Conservation (phyloP, 371 early-diverging fungal genomes). For the Mortierella sp. region DNA sequence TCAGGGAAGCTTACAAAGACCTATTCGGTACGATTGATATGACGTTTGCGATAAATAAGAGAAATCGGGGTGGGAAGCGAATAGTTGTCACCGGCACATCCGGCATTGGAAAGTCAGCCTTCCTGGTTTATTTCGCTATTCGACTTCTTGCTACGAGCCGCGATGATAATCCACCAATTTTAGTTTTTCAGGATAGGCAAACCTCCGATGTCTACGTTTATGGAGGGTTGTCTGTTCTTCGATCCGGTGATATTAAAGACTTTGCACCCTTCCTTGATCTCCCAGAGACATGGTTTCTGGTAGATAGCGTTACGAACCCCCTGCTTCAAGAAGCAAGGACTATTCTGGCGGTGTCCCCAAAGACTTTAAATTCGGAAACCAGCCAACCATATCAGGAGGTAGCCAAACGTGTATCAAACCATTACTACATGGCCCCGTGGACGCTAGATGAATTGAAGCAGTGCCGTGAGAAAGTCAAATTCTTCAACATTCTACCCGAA, state of each 20-base stretch:
- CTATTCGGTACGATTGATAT: conserved; percentile 7
- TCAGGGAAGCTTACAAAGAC: conserved; percentile 24
- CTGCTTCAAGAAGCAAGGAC: conserved; percentile 25
- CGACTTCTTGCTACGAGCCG: conserved; percentile 25
- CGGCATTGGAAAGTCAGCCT: conserved; percentile 20
- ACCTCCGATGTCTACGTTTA: conserved; percentile 9
- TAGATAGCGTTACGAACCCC: conserved; percentile 15
- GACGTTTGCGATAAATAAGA: not conserved
- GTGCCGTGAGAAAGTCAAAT: conserved; percentile 11
- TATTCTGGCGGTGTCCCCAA: conserved; percentile 5
- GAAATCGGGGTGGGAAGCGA: conserved; percentile 2
- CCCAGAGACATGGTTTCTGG: conserved; percentile 29
- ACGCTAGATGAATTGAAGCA: conserved; percentile 28
- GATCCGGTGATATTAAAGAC: conserved; percentile 18
- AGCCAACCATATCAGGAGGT: conserved; percentile 2
- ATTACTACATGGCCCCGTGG: conserved; percentile 48
- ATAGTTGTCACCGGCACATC: conserved; percentile 30
- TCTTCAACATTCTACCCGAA: conserved; percentile 6
- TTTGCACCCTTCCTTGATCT: conserved; percentile 26
- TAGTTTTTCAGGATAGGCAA: conserved; percentile 24
- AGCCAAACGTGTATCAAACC: conserved; percentile 22
- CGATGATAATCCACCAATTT: conserved; percentile 18
- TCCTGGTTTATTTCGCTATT: conserved; percentile 32
- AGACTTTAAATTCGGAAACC: conserved; percentile 13
- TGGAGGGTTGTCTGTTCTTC: conserved; percentile 23